These are phyloP conservation scores for Clarireedia paspali DNA, from an alignment of 2,329 filamentous ascomycete species.

Conservation along the genomic window DNA sequence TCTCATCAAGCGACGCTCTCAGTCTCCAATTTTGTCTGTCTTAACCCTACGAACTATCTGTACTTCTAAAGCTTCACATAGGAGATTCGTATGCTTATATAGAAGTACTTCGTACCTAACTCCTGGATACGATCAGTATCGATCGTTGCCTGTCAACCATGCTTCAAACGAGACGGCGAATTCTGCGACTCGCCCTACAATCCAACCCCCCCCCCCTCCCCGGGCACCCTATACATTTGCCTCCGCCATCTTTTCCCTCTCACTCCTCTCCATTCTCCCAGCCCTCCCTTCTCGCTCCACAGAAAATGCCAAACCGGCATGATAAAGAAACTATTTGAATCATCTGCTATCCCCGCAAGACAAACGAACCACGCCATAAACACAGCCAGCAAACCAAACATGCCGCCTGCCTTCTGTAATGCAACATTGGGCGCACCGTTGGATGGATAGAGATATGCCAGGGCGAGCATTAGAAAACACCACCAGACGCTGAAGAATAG, in stretches of 20 bases:
- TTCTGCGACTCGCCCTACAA: no score
- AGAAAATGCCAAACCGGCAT: slow-evolving; percentile 24
- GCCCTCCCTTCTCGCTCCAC: slow-evolving; percentile 19
- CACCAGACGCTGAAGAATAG: slow-evolving; percentile 51
- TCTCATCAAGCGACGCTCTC: no score
- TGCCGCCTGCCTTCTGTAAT: slow-evolving; percentile 63
- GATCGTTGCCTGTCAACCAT: no score
- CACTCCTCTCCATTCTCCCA: background rate
- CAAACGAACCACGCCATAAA: slow-evolving; percentile 49
- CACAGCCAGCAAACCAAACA: slow-evolving; percentile 62
- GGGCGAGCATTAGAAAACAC: slow-evolving; percentile 48
- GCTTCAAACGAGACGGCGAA: no score
- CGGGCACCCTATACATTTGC: background rate
- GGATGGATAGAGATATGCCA: slow-evolving; percentile 27
- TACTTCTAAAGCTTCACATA: no score
- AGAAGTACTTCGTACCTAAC: no score
- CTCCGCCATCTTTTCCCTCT: background rate
- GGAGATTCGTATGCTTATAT: no score
- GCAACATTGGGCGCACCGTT: slow-evolving; percentile 21
- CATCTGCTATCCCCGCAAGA: slow-evolving; percentile 46
- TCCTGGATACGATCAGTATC: no score
- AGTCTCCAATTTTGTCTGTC: no score
- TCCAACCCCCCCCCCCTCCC: no score
- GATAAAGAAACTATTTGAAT: slow-evolving; percentile 33
- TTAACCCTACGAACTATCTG: no score